Evolutionary conservation across 805 yeast species (phyloP).

Genomic region (Komagataella pastoris): DNA sequence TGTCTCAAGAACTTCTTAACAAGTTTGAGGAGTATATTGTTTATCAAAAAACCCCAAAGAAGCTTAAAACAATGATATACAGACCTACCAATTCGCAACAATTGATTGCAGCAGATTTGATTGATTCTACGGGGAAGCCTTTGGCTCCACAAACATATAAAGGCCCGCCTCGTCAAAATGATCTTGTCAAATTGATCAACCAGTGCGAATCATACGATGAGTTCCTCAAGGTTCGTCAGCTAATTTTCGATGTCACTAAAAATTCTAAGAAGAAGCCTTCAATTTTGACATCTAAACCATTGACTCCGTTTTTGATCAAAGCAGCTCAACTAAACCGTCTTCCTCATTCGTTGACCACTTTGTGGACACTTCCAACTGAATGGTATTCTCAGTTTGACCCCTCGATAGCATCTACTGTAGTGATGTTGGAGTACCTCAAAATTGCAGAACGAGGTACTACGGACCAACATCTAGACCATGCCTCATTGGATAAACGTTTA

Average conservation of each 20-base stretch:
- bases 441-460: neutral
- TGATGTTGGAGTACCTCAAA: neutral
- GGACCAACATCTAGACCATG: neutral
- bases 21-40: conserved; percentile 2
- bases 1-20: neutral
- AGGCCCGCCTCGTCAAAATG: conserved; percentile 3
- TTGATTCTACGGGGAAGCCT: conserved; percentile 6
- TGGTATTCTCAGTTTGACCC: neutral
- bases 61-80: conserved; percentile 4
- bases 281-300: neutral
- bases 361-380: neutral
- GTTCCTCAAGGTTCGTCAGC: conserved; percentile 1
- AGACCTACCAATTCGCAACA: conserved; percentile 5
- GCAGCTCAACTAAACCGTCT: conserved; percentile 1
- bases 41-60: conserved; percentile 3
- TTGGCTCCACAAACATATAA: conserved; percentile 3
- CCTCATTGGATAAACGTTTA: neutral
- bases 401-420: neutral
- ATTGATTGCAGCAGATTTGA: conserved; percentile 6
- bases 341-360: conserved; percentile 1
- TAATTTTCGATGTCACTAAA: neutral
- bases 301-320: conserved; percentile 1
- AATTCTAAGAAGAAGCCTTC: neutral
- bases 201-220: conserved; percentile 4
- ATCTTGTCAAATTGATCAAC: conserved; percentile 3